Conservation (phyloP, 768 basidiomycete species). For the Mycena indigotica region DNA sequence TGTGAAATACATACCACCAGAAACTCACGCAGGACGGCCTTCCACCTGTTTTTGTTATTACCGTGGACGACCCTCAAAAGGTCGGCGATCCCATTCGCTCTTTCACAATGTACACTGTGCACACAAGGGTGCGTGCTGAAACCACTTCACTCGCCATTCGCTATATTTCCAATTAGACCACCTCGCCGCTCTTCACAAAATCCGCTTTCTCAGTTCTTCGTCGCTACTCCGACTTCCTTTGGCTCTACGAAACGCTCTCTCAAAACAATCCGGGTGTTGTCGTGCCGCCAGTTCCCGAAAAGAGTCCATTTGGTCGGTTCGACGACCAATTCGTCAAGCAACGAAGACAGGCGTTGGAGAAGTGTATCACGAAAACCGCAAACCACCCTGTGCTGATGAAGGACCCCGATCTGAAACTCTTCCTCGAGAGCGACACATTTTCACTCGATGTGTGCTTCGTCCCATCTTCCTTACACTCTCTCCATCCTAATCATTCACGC, state of each 20-base stretch:
- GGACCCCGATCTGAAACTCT: conserved; percentile 85
- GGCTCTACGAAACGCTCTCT: conserved; percentile 89
- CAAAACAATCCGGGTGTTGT: conserved; percentile 95
- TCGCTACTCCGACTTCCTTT: conserved; percentile 97
- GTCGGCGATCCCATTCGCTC: conserved; percentile 94
- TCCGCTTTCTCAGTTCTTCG: conserved; percentile 89
- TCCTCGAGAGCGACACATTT: conserved; percentile 93
- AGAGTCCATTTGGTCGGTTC: conserved; percentile 91
- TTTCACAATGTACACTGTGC: conserved; percentile 96
- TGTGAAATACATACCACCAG: too few relatives aligned
- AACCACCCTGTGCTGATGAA: conserved; percentile 89
- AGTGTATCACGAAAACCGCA: conserved; percentile 90
- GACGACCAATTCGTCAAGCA: conserved; percentile 90
- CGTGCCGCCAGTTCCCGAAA: conserved; percentile 95
- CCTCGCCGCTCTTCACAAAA: conserved; percentile 81
- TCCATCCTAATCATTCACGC: conserved; percentile 13
- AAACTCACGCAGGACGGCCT: conserved; percentile 52
- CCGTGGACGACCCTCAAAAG: conserved; percentile 96
- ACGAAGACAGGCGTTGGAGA: conserved; percentile 79
- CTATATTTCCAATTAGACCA: conserved; percentile 58
- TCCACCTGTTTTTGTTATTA: conserved; percentile 78
- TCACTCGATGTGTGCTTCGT: conserved; percentile 72
- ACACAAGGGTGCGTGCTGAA: conserved; percentile 65
- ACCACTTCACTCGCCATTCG: conserved; percentile 1
- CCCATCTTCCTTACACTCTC: background rate